Conservation (phyloP, 78 protist genomes). For the Protostelium mycophagum region DNA sequence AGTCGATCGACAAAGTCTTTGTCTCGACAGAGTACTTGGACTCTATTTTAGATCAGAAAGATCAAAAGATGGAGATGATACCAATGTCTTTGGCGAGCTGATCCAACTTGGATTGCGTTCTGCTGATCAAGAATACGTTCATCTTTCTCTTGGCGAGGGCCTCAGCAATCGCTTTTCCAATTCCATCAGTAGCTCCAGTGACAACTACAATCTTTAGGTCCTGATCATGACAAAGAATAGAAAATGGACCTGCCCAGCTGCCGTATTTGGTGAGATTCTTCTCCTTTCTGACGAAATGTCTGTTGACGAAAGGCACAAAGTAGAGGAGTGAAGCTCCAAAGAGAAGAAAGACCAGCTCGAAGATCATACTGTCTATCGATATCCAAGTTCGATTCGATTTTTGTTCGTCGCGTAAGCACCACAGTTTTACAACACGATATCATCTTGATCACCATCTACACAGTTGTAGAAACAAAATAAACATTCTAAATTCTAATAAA, state of each 20-base stretch:
- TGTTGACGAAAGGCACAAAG: conserved; percentile 12
- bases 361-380: neutral
- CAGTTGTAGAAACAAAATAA: no score
- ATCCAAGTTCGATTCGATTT: no score
- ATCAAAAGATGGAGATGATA: neutral
- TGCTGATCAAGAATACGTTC: conserved; percentile 49
- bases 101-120: conserved; percentile 37
- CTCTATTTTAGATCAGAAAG: conserved; percentile 3
- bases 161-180: conserved; percentile 64
- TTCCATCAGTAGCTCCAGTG: conserved; percentile 83
- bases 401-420: no score
- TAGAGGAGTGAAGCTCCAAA: neutral
- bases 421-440: no score
- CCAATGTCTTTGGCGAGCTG: conserved; percentile 14
- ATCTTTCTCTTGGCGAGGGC: conserved; percentile 61
- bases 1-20: conserved; percentile 21
- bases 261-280: conserved; percentile 60
- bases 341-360: neutral
- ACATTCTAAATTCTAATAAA: no score
- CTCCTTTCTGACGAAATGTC: conserved; percentile 28
- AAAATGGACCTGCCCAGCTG: conserved; percentile 48
- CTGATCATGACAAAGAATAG: neutral
- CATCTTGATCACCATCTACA: no score
- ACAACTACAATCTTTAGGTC: conserved; percentile 21
- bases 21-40: conserved; percentile 43